Base-by-base conservation (phyloP, 2,329 filamentous ascomycete species). In the Alternaria ethzedia region DNA sequence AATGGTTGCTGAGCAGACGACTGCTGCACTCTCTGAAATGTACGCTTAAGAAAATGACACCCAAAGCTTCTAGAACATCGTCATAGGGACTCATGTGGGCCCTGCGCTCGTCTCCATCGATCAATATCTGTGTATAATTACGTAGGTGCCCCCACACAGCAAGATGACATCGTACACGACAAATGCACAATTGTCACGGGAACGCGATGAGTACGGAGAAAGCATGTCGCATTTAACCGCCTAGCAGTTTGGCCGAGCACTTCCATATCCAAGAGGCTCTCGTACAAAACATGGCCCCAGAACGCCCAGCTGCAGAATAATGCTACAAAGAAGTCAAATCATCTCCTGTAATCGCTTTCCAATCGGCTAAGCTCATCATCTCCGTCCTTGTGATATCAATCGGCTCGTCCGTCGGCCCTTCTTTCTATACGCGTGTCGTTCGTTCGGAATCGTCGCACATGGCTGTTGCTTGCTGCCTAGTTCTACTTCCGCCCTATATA, bases 401-500 rank as follows among this genome's bases (percentile, higher is more conserved):
- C 28, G 17, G n/a, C 20, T 23, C 28, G 3, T 36, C 15, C 28
- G 17, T 52, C 49, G 28, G 20, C 15, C 49, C 28, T 36, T 52
- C 30, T 36, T 20, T 52, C 30, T 45, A 23, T 50, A 50, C 26
- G 23, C 50, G 54, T 47, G 58, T 61, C 26, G 30, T 45, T 47
- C 47, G 44, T 61, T 45, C 25, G 50, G 30, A 51, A 45, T 62
- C 51, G 25, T 25, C 56, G 47, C 28, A 51, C 17, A 54, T 26
- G 25, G 50, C 54, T 30, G 44, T 26, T 56, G 9, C 50, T 13
- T 51, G 32, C n/a, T 32, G 43, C 43, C 11, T n/a, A 20, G 25
- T 30, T n/a, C n/a, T 23, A 11, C 21, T 5, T 41, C 23, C 26
- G 5, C 28, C 41, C 68, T 73, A 79, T 70, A 98, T 94, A 82